Percentiles rank a stretch among this genome's conserved stretches.
These are phyloP conservation scores for Puccinia horiana DNA, from an alignment of 1,284 basidiomycete genomes.

Conservation along the genomic window DNA sequence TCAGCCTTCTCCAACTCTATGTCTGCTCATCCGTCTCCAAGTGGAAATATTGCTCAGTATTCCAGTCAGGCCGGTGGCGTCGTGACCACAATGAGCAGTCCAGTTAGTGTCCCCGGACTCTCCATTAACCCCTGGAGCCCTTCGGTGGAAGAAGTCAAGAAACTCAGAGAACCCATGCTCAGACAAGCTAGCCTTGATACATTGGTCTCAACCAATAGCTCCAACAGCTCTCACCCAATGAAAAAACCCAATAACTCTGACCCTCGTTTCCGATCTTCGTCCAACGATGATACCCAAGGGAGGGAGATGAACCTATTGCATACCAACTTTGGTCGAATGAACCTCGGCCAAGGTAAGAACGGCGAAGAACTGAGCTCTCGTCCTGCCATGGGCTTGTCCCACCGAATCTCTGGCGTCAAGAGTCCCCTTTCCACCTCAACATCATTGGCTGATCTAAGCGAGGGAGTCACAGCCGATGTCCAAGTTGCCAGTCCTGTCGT, in stretches of 20 bases:
- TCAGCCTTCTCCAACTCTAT: background rate
- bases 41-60: background rate
- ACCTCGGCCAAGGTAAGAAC: constrained; percentile 18
- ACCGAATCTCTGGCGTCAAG: constrained; percentile 21
- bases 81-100: constrained; percentile 21
- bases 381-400: background rate
- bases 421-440: constrained; percentile 48
- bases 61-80: constrained; percentile 2
- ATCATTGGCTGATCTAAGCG: constrained; percentile 26
- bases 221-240: constrained; percentile 12
- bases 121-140: constrained; percentile 45
- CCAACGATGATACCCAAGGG: constrained; percentile 38
- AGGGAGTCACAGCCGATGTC: background rate
- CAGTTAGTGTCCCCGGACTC: constrained; percentile 36
- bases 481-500: background rate
- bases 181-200: constrained; percentile 43
- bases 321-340: constrained; percentile 25
- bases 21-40: constrained; percentile 11
- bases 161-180: constrained; percentile 44
- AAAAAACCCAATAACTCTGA: constrained; percentile 1
- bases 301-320: constrained; percentile 13
- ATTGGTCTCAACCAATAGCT: constrained; percentile 20
- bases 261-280: constrained; percentile 37
- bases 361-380: constrained; percentile 28
- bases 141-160: constrained; percentile 45